Conservation (phyloP, 2,329 filamentous ascomycete genomes). For the Didymellaceae sp. region DNA sequence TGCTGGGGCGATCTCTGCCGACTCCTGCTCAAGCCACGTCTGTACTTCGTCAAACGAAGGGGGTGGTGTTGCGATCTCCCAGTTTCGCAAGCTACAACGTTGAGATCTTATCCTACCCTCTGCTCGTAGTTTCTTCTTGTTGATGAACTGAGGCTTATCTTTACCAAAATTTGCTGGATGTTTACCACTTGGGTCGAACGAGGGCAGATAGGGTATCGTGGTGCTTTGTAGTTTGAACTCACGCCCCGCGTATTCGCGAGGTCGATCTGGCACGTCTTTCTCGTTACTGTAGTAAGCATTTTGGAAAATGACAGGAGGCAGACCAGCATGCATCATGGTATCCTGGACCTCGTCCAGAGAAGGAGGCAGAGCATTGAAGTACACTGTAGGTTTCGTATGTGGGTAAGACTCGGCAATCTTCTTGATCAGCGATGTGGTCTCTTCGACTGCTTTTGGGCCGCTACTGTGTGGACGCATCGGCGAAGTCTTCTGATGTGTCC, state of each 20-base stretch:
- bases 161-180: conserved; percentile 64
- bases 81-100: conserved; percentile 69
- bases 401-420: conserved; percentile 28
- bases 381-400: conserved; percentile 32
- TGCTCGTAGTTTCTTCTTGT: conserved; percentile 60
- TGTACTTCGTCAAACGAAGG: conserved; percentile 74
- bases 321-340: conserved; percentile 63
- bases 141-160: conserved; percentile 55
- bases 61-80: conserved; percentile 77
- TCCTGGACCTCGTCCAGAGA: conserved; percentile 55
- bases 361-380: conserved; percentile 52
- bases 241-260: conserved; percentile 83
- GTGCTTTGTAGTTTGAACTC: conserved; percentile 81
- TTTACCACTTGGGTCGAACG: conserved; percentile 71
- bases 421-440: conserved; percentile 26
- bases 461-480: conserved; percentile 23
- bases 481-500: conserved; percentile 42
- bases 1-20: conserved; percentile 21
- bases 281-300: conserved; percentile 86
- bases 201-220: conserved; percentile 78
- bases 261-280: conserved; percentile 77
- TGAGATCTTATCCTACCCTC: conserved; percentile 60
- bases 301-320: conserved; percentile 78
- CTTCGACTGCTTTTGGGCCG: conserved; percentile 22
- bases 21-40: conserved; percentile 64